These are phyloP conservation scores for Gamarada debralockiae DNA, from an alignment of 495 filamentous ascomycete species.

Conservation along the genomic window DNA sequence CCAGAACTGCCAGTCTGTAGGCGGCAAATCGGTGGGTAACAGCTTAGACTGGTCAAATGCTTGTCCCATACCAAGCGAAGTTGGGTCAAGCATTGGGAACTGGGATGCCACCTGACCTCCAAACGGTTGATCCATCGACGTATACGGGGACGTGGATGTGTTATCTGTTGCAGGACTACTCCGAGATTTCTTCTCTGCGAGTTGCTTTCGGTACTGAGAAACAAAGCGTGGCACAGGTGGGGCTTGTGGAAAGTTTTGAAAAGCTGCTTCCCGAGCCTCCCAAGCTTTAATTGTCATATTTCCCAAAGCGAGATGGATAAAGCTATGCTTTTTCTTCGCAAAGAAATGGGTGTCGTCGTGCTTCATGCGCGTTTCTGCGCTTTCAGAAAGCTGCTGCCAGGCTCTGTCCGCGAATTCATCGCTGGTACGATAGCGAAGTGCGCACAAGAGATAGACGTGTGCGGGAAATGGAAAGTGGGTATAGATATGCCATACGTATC, in stretches of 20 bases:
- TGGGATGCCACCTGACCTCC: background rate
- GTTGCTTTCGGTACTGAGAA: slow-evolving; percentile 26
- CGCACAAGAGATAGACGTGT: slow-evolving; percentile 45
- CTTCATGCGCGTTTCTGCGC: slow-evolving; percentile 35
- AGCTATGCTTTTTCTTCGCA: slow-evolving; percentile 23
- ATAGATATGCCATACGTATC: slow-evolving; percentile 45
- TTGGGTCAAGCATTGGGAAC: background rate
- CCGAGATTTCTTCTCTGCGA: background rate
- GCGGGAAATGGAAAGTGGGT: slow-evolving; percentile 48
- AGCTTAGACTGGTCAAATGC: background rate
- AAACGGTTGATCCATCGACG: background rate
- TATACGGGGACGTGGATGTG: background rate
- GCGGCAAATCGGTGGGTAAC: background rate
- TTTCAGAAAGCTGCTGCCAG: slow-evolving; percentile 37
- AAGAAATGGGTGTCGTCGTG: slow-evolving; percentile 13
- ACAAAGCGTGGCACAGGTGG: slow-evolving; percentile 38
- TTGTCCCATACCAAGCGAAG: background rate
- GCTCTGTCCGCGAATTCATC: slow-evolving; percentile 46
- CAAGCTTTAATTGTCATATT: slow-evolving; percentile 34
- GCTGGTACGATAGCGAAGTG: slow-evolving; percentile 42
- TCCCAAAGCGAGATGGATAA: slow-evolving; percentile 27
- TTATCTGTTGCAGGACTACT: background rate
- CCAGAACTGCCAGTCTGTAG: background rate
- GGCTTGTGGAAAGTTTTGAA: slow-evolving; percentile 22
- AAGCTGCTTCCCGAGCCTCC: slow-evolving; percentile 24